phyloP scores from a whole-genome alignment of 495 filamentous ascomycete species.

The Aspergillus taichungensis region DNA sequence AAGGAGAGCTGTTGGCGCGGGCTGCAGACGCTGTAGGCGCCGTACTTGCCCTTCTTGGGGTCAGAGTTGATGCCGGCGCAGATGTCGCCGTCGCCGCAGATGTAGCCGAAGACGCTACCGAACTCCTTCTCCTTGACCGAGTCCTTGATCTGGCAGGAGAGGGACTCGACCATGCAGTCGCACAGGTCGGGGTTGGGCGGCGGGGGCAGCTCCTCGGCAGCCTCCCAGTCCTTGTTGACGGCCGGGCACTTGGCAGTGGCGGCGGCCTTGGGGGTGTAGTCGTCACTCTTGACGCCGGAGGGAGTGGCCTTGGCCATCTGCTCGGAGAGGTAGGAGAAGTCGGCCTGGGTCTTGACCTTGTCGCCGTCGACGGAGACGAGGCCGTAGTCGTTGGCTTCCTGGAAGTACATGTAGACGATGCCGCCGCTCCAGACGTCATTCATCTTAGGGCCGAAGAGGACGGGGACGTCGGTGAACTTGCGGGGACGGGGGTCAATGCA shows the following conservation, averaged over 20 bases:
- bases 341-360: slow-evolving; percentile 50
- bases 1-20: slow-evolving; percentile 68
- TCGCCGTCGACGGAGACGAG: slow-evolving; percentile 56
- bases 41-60: slow-evolving; percentile 63
- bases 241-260: slow-evolving; percentile 64
- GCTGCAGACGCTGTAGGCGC: slow-evolving; percentile 84
- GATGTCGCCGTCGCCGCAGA: slow-evolving; percentile 52
- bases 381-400: slow-evolving; percentile 87
- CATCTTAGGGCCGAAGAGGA: slow-evolving; percentile 78
- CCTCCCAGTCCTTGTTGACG: slow-evolving; percentile 57
- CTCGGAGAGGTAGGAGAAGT: slow-evolving; percentile 67
- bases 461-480: slow-evolving; percentile 72
- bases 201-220: slow-evolving; percentile 67
- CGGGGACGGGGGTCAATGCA: slow-evolving; percentile 77
- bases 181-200: slow-evolving; percentile 71
- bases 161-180: slow-evolving; percentile 70
- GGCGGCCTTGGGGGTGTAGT: slow-evolving; percentile 65
- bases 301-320: slow-evolving; percentile 63
- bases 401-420: slow-evolving; percentile 97
- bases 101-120: slow-evolving; percentile 58
- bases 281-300: slow-evolving; percentile 49
- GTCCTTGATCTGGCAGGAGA: slow-evolving; percentile 59
- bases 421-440: slow-evolving; percentile 81
- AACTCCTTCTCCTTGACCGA: slow-evolving; percentile 46
- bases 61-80: slow-evolving; percentile 69